A percentile compares a stretch with the other conserved stretches of the same genome.
phyloP scores from a whole-genome alignment of 83 land plant genomes.

The Picea abies region DNA sequence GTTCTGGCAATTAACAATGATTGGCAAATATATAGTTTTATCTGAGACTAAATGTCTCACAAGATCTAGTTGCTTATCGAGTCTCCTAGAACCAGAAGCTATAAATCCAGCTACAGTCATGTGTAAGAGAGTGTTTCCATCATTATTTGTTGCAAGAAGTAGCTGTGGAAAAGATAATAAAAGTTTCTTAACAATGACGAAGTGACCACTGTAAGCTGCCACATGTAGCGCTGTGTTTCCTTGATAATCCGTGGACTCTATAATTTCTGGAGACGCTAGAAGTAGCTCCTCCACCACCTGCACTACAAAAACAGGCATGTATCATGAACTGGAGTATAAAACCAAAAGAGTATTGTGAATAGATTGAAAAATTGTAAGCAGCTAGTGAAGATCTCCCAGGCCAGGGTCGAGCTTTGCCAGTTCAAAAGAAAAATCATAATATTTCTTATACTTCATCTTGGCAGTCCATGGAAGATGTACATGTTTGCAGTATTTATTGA shows the following conservation, averaged over 20 bases:
- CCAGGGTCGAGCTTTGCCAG: too few species aligned
- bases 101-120: constrained; percentile 64
- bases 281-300: constrained; percentile 59
- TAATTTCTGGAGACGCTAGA: constrained; percentile 36
- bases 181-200: constrained; percentile 42
- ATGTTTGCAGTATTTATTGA: neutral
- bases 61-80: constrained; percentile 60
- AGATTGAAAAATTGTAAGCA: too few species aligned
- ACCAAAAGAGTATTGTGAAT: neutral
- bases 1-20: constrained; percentile 54
- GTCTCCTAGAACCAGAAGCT: constrained; percentile 53
- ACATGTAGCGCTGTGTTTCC: constrained; percentile 64
- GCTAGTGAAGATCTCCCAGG: too few species aligned
- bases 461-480: neutral
- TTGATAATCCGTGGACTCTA: constrained; percentile 39
- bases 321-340: neutral
- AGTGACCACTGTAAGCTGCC: constrained; percentile 60
- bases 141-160: constrained; percentile 27
- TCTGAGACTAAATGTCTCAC: constrained; percentile 42
- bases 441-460: neutral
- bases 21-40: constrained; percentile 20
- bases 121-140: constrained; percentile 66
- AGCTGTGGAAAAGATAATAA: constrained; percentile 30
- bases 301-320: constrained; percentile 8
- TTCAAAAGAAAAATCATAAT: too few species aligned